Conservation (phyloP, 1,284 basidiomycete genomes). For the Jaminaea rosea region DNA sequence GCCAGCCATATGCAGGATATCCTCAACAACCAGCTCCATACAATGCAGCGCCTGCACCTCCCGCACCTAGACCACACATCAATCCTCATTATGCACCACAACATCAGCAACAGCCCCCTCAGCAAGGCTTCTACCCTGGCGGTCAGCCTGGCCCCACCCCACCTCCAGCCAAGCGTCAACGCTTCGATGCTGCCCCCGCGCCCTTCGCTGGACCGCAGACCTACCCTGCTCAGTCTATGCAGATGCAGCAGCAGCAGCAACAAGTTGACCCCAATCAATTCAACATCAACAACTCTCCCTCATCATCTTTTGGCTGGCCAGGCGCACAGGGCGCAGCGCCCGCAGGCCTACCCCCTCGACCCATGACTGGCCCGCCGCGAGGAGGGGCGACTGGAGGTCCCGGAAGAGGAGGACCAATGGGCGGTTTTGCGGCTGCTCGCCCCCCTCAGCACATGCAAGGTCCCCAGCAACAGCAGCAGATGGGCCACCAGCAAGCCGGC, state of each 20-base stretch:
- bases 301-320: neutral
- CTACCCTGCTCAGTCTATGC: neutral
- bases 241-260: neutral
- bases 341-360: too few relatives aligned
- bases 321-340: too few relatives aligned
- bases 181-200: slow-evolving; percentile 2
- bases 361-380: too few relatives aligned
- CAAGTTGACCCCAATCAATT: neutral
- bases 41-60: neutral
- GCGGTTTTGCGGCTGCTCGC: too few relatives aligned
- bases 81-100: neutral
- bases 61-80: neutral
- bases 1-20: slow-evolving; percentile 4
- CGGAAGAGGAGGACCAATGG: too few relatives aligned
- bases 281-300: neutral
- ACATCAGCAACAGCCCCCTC: neutral
- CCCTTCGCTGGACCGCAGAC: neutral
- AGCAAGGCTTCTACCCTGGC: neutral
- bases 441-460: too few relatives aligned
- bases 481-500: too few relatives aligned
- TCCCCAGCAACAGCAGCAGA: too few relatives aligned
- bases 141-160: neutral
- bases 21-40: neutral
- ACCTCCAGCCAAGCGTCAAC: slow-evolving; percentile 8
- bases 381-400: too few relatives aligned